Percentiles rank a stretch among this genome's conserved stretches.
Conservation (phyloP, 139 green algal genomes). For the Pleodorina starrii region DNA sequence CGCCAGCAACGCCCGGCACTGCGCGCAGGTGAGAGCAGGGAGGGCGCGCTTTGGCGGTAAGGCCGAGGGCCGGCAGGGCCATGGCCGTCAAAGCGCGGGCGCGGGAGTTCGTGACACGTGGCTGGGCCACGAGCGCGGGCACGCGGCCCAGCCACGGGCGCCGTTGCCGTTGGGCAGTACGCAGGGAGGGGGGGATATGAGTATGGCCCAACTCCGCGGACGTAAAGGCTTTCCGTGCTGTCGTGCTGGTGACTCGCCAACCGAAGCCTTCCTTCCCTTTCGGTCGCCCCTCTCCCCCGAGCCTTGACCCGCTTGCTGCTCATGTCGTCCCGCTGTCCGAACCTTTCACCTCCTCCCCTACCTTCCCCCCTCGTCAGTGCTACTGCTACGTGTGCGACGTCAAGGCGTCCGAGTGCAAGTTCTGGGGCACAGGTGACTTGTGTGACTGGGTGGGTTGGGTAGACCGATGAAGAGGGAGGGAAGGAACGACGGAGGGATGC, state of each 20-base stretch:
- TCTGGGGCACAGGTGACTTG: constrained; percentile 26
- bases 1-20: neutral
- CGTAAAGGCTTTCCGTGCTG: no score
- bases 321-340: neutral
- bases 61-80: neutral
- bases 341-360: neutral
- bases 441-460: neutral
- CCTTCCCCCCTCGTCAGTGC: neutral
- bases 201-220: neutral
- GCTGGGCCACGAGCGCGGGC: no score
- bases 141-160: no score
- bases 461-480: neutral
- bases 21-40: neutral
- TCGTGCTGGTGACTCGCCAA: no score
- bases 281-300: neutral
- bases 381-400: constrained; percentile 43
- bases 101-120: neutral
- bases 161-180: neutral
- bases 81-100: neutral
- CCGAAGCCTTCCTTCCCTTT: neutral
- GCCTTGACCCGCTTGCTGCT: neutral
- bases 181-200: neutral
- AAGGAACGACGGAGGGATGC: neutral
- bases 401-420: constrained; percentile 19
- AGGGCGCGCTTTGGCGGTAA: neutral